phyloP scores from a whole-genome alignment of 345 rosid species.

The Eucalyptus caleyi region DNA sequence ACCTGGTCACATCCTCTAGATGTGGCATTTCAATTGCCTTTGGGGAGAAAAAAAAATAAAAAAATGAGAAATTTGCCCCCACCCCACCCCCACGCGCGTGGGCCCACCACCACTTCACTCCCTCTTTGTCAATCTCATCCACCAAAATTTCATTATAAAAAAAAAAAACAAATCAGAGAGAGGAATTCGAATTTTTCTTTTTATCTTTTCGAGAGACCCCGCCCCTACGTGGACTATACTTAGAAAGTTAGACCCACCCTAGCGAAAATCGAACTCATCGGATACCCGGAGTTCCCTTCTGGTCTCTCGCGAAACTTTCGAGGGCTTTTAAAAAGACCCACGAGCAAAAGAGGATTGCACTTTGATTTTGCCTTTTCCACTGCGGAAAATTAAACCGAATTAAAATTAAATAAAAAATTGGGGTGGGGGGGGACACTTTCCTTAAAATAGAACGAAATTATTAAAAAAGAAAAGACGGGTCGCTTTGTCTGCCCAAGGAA shows the following conservation, averaged over 20 bases:
- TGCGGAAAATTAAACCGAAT: neutral
- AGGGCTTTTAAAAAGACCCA: neutral
- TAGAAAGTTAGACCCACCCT: neutral
- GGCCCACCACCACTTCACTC: neutral
- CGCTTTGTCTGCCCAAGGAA: conserved; percentile 29
- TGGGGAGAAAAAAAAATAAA: neutral
- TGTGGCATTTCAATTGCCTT: neutral
- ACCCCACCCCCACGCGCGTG: conserved; percentile 22
- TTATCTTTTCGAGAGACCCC: neutral
- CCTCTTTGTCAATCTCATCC: neutral
- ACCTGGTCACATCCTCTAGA: conserved; percentile 33
- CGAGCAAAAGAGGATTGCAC: neutral
- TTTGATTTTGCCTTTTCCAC: neutral
- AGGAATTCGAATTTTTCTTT: neutral
- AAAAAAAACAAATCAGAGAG: neutral
- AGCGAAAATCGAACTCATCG: neutral
- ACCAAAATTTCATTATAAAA: neutral
- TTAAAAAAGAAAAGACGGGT: conserved; percentile 14
- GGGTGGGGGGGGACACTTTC: neutral
- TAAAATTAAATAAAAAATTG: neutral
- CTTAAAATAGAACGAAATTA: neutral
- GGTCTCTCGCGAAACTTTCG: neutral
- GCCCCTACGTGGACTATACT: neutral
- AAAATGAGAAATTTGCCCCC: neutral
- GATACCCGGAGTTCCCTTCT: neutral